Base-by-base conservation (phyloP, 345 rosid genomes). In the Erysimum cheiranthoides region DNA sequence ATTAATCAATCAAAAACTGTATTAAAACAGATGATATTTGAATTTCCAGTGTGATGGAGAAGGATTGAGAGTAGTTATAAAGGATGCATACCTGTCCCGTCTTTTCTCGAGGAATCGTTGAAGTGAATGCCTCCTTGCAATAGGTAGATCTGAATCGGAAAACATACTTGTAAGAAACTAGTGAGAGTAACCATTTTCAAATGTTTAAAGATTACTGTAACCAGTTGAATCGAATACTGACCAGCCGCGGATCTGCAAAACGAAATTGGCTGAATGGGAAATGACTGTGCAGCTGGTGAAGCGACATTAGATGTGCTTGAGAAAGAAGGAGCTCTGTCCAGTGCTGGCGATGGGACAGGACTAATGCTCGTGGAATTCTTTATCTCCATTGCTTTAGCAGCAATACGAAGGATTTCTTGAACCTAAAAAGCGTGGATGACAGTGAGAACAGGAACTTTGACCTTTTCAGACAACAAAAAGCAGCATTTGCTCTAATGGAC, bases 51-150 rank as follows among this genome's bases (percentile, higher is more conserved):
- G 47, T 43, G 27, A 42, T 63, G 34, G 45, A 61, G 43, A 73
- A 40, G 14, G 8, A 62, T 73, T 43, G 8, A 51, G 51, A 42
- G 47, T 40, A 50, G 14, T 49, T 16, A 10, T 28, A 32, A 16
- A 21, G 59, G 61, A 12, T 14, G 25, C 28, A 74, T 87, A 93
- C 97, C 97, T 94, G 89, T 91, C 97, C 6, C 90, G 80, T 25
- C 97, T 86, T 79, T 94, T 94, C 84, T 94, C 96, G 46, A 94
- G 86, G 81, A 94, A 94, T 21, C 88, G 83, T 80, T 90, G 98
- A 74, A 94, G 93, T 21, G 98, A 94, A 50, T 90, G 90, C 57
- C 92, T 91, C 86, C 98, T 87, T 38, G 96, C 86, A 40, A 90
- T 82, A 54, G 98, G 98, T 36, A 94, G 79, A 68, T 87, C 97